phyloP scores from a whole-genome alignment of 768 basidiomycete species.

The Dioszegia crocea region DNA sequence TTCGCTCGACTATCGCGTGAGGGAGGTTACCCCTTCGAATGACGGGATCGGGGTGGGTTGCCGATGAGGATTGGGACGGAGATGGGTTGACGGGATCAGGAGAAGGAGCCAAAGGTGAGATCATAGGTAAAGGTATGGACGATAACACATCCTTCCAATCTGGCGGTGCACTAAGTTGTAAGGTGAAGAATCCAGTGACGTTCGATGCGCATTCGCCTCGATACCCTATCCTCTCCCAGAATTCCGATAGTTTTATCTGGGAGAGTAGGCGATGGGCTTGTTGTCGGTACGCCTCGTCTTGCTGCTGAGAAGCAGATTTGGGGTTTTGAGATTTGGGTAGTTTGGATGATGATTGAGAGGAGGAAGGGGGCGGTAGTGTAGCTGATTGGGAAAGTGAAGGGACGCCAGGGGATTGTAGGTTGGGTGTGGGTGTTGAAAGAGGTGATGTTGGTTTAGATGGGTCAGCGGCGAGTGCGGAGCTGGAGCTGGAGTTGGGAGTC shows the following conservation, averaged over 20 bases:
- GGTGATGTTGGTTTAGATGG: no score
- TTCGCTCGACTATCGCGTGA: constrained; percentile 63
- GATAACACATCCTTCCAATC: no score
- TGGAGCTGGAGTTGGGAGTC: no score
- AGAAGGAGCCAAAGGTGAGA: no score
- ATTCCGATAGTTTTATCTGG: constrained; percentile 65
- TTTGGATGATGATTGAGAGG: background rate
- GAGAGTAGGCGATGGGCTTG: constrained; percentile 54
- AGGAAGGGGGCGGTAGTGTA: background rate
- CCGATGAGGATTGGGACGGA: background rate
- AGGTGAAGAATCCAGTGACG: constrained; percentile 88
- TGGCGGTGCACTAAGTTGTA: constrained; percentile 36
- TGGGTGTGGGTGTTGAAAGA: no score
- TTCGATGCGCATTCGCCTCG: constrained; percentile 88
- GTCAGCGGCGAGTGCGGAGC: no score
- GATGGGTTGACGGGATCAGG: background rate
- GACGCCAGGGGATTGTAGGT: no score
- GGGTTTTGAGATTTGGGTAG: background rate
- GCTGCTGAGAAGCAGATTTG: background rate
- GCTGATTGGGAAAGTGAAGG: background rate
- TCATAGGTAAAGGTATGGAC: no score
- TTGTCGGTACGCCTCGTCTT: constrained; percentile 37
- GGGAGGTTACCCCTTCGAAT: constrained; percentile 54
- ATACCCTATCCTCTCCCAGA: constrained; percentile 96
- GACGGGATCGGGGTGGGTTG: constrained; percentile 9